Evolutionary conservation across 495 filamentous ascomycete genomes (phyloP).

Genomic region (Aspergillus homomorphus): DNA sequence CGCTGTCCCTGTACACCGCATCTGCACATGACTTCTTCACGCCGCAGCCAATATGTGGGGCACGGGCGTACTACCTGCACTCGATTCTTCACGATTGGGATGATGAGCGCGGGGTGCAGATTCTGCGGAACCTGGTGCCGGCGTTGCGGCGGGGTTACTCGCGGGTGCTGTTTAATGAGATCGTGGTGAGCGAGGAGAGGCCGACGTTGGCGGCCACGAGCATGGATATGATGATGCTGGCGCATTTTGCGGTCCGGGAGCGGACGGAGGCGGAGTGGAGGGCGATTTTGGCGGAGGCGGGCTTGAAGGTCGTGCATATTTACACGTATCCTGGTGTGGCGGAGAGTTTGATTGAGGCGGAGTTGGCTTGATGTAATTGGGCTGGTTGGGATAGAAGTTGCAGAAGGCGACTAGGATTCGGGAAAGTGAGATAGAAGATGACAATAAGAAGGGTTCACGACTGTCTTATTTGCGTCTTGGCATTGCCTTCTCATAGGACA

Average conservation of each 20-base stretch:
- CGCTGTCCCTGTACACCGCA: slow-evolving; percentile 12
- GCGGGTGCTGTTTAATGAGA: slow-evolving; percentile 52
- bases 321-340: slow-evolving; percentile 19
- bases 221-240: slow-evolving; percentile 50
- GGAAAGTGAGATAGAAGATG: too few relatives aligned
- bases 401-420: too few relatives aligned
- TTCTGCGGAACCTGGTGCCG: slow-evolving; percentile 43
- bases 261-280: slow-evolving; percentile 31
- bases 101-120: slow-evolving; percentile 42
- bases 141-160: slow-evolving; percentile 50
- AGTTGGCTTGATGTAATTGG: slow-evolving; percentile 26
- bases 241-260: slow-evolving; percentile 31
- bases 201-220: slow-evolving; percentile 39
- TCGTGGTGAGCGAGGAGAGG: slow-evolving; percentile 43
- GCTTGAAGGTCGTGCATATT: slow-evolving; percentile 57
- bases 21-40: slow-evolving; percentile 47
- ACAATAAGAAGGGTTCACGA: too few relatives aligned
- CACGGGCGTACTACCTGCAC: slow-evolving; percentile 35
- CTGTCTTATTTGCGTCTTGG: too few relatives aligned
- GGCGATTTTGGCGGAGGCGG: slow-evolving; percentile 47
- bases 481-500: too few relatives aligned
- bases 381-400: too few relatives aligned
- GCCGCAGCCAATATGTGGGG: slow-evolving; percentile 44
- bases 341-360: slow-evolving; percentile 34
- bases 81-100: slow-evolving; percentile 52